A percentile compares a stretch with the other conserved stretches of the same genome.
Evolutionary conservation across 345 rosid genomes (phyloP).

Genomic region (Litchi chinensis): DNA sequence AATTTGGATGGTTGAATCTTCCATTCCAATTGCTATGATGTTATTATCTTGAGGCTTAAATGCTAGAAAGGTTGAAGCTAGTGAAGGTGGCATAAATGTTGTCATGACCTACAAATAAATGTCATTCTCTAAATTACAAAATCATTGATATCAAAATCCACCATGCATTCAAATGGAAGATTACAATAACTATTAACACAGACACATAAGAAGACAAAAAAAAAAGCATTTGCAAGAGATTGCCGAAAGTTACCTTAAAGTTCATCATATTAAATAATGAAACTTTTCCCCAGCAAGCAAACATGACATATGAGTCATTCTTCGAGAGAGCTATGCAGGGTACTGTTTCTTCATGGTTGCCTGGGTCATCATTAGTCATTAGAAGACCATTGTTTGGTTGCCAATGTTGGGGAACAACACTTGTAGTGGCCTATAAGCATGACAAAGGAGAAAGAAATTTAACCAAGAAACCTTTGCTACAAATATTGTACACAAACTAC

Average conservation of each 20-base stretch:
- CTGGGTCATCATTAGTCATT: slow-evolving; percentile 36
- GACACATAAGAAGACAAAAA: background rate
- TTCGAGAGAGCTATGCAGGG: slow-evolving; percentile 61
- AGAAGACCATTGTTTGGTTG: slow-evolving; percentile 38
- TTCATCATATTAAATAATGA: slow-evolving; percentile 64
- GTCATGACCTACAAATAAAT: slow-evolving; percentile 53
- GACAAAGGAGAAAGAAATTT: slow-evolving; percentile 1
- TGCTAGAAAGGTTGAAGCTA: slow-evolving; percentile 56
- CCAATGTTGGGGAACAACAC: slow-evolving; percentile 32
- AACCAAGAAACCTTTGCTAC: background rate
- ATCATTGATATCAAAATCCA: slow-evolving; percentile 13
- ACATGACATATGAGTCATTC: slow-evolving; percentile 65
- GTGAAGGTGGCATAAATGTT: slow-evolving; percentile 62
- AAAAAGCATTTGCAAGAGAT: background rate
- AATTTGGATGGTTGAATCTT: slow-evolving; percentile 55
- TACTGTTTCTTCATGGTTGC: slow-evolving; percentile 40
- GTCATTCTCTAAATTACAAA: background rate
- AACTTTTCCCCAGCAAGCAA: slow-evolving; percentile 59
- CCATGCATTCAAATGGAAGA: background rate
- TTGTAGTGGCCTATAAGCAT: slow-evolving; percentile 29
- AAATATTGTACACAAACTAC: background rate
- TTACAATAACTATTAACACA: background rate
- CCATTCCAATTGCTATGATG: slow-evolving; percentile 61
- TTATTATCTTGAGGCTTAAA: slow-evolving; percentile 62
- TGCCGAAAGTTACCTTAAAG: slow-evolving; percentile 40